Evolutionary conservation across 306 rosid species (phyloP), one percentile per base, ranked within the genome.

Genomic region (Neltuma alba): DNA sequence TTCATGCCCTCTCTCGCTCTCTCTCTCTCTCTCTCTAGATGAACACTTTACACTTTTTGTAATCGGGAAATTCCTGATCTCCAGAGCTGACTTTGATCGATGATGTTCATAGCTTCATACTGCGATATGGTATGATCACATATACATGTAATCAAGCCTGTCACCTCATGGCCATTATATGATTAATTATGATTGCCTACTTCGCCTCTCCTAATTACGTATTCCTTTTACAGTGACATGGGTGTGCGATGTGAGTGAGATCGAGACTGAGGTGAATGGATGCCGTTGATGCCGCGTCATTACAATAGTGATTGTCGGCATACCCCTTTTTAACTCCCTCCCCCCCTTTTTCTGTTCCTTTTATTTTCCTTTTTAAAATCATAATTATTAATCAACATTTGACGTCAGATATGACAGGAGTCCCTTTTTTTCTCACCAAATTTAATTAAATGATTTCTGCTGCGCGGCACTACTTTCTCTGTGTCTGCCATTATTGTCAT

Each of bases 301-400:
- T 16, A 52, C 3, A 18, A 81, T 73, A 84, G 76, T 73, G 67
- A 28, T 52, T 67, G 90, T 84, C 90, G 90, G 88, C 86, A 72
- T 57, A 79, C 42, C 90, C 86, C 76, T 81, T 80, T 72, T 79
- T 81, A 80, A 74, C 71, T n/a, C 30, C 30, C 27, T 9, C n/a
- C n/a, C n/a, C 12, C 61, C 12, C 13, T 9, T n/a, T n/a, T 27
- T 54, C 61, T 54, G 61, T 54, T 54, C 61, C 25, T 54, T 52
- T 52, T n/a, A n/a, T n/a, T n/a, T n/a, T n/a, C n/a, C n/a, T n/a
- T n/a, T 33, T 4, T n/a, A 50, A 27, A 8, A 54, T 37, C 50
- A 44, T n/a, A n/a, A n/a, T n/a, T n/a, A n/a, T n/a, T 58, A 65
- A 65, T 67, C 14, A 58, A 58, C 58, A 67, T 72, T 65, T 76